phyloP scores from a whole-genome alignment of 768 basidiomycete genomes.

The Mrakia gelida region DNA sequence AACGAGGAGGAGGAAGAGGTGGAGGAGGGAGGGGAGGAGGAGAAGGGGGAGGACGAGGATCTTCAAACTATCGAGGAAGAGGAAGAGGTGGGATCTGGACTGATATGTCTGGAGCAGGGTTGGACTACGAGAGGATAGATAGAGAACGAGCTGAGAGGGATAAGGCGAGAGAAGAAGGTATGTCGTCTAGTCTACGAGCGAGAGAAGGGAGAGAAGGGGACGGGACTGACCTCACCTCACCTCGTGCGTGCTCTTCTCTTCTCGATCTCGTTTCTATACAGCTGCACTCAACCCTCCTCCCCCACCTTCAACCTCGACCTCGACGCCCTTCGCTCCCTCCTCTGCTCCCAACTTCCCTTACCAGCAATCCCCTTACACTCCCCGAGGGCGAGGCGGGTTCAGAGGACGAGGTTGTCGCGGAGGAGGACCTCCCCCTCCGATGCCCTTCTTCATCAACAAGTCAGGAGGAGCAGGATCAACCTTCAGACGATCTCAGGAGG shows the following conservation, averaged over 20 bases:
- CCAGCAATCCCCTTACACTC: background rate
- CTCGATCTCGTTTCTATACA: background rate
- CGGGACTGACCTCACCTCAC: background rate
- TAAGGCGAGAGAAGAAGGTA: background rate
- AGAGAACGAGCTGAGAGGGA: background rate
- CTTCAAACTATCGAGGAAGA: constrained; percentile 22
- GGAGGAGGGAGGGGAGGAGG: constrained; percentile 20
- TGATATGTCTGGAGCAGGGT: background rate
- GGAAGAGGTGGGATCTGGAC: constrained; percentile 22
- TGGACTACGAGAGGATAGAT: constrained; percentile 17
- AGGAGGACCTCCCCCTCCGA: constrained; percentile 11
- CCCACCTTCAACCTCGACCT: background rate
- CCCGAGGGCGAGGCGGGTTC: constrained; percentile 11
- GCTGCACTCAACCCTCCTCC: background rate
- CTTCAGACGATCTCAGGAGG: constrained; percentile 23
- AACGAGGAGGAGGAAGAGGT: background rate
- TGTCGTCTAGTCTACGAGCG: background rate
- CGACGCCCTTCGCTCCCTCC: background rate
- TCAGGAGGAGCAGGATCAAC: background rate
- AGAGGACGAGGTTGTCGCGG: constrained; percentile 13
- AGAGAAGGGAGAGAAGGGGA: background rate
- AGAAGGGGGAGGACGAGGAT: constrained; percentile 3
- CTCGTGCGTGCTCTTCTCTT: background rate
- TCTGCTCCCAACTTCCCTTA: constrained; percentile 6
- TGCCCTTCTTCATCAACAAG: constrained; percentile 31